A percentile compares a stretch with the other conserved stretches of the same genome.
These are phyloP conservation scores for Venturia pyrina DNA, from an alignment of 2,329 filamentous ascomycete genomes.

Conservation along the genomic window DNA sequence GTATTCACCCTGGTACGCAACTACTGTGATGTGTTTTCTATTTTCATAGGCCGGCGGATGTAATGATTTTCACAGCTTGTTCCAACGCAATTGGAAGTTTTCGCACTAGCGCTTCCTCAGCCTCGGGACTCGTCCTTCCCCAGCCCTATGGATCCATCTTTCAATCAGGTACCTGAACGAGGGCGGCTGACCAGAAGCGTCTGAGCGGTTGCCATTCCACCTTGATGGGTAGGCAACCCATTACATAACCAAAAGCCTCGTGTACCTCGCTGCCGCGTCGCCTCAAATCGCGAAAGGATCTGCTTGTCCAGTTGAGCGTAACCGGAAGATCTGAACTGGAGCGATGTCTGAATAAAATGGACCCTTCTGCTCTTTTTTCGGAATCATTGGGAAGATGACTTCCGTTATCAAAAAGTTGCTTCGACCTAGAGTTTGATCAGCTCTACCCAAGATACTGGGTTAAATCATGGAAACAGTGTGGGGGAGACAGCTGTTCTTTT, in stretches of 20 bases:
- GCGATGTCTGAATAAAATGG: slow-evolving; percentile 55
- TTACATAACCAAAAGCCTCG: not conserved
- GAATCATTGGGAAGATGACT: slow-evolving; percentile 21
- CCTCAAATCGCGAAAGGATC: slow-evolving; percentile 9
- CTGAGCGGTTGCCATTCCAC: not conserved
- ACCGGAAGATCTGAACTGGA: slow-evolving; percentile 47
- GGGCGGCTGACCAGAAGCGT: not conserved
- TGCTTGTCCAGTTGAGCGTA: slow-evolving; percentile 18
- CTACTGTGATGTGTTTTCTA: not conserved
- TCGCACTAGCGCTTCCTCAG: not conserved
- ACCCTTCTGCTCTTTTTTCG: slow-evolving; percentile 40
- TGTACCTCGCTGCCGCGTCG: not conserved
- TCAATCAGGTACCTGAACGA: not conserved
- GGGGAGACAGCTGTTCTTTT: not conserved
- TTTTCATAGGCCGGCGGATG: not conserved
- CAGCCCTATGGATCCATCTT: not conserved
- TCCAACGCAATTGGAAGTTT: not conserved
- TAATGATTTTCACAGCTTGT: not conserved
- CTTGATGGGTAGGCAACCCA: not conserved
- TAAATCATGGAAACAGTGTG: not conserved
- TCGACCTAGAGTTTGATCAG: slow-evolving; percentile 18
- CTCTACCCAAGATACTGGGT: not conserved
- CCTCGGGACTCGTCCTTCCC: not conserved
- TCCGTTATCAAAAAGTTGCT: slow-evolving; percentile 25
- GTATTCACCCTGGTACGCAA: not conserved